A percentile compares a stretch with the other conserved stretches of the same genome.
Evolutionary conservation across 805 yeast species (phyloP).

Genomic region (Peterozyma toletana): DNA sequence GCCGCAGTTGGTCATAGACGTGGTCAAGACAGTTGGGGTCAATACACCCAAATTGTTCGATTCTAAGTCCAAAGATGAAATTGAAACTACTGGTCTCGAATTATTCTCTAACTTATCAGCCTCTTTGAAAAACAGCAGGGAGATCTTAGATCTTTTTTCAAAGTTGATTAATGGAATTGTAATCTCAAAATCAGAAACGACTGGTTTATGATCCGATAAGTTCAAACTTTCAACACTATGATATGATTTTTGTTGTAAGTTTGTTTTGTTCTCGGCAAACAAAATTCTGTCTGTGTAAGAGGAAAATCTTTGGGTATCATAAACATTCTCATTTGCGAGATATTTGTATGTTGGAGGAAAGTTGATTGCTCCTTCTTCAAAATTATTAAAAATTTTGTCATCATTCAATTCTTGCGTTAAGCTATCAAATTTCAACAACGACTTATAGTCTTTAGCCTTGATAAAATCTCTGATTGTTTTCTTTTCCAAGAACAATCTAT

Average conservation of each 20-base stretch:
- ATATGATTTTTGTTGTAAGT: constrained; percentile 12
- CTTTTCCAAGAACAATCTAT: constrained; percentile 26
- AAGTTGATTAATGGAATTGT: constrained; percentile 28
- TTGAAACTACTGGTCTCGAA: constrained; percentile 30
- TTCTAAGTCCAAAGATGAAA: constrained; percentile 25
- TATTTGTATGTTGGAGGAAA: constrained; percentile 54
- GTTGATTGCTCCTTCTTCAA: constrained; percentile 36
- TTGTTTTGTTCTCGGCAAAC: constrained; percentile 20
- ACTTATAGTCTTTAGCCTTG: constrained; percentile 20
- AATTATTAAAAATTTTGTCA: constrained; percentile 32
- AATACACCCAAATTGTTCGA: constrained; percentile 18
- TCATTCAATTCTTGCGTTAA: constrained; percentile 26
- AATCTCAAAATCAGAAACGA: constrained; percentile 27
- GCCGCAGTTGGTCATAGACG: constrained; percentile 27
- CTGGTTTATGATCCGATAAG: constrained; percentile 54
- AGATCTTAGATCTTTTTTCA: constrained; percentile 24
- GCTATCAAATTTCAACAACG: constrained; percentile 36
- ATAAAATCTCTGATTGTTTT: constrained; percentile 11
- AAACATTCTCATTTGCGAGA: constrained; percentile 14
- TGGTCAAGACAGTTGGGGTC: constrained; percentile 12
- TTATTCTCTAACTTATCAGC: constrained; percentile 38
- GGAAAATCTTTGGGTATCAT: constrained; percentile 34
- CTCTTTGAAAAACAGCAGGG: constrained; percentile 28
- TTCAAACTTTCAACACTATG: constrained; percentile 15
- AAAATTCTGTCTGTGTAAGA: constrained; percentile 56